phyloP scores from a whole-genome alignment of 768 basidiomycete species.

The Boletus tomentosulus region DNA sequence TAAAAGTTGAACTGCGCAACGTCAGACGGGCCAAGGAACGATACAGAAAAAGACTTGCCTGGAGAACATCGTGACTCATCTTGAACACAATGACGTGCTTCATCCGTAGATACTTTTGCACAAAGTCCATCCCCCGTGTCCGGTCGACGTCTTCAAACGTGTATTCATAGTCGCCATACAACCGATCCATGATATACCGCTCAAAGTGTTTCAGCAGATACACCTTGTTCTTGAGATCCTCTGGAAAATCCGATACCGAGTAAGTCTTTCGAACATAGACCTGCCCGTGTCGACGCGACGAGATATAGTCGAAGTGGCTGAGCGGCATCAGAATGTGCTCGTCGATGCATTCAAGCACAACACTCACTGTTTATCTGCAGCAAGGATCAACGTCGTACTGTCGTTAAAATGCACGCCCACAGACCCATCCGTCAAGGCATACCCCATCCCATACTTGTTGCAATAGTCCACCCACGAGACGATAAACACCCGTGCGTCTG shows the following conservation, averaged over 20 bases:
- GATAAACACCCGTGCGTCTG: conserved; percentile 81
- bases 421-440: conserved; percentile 91
- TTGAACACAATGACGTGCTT: conserved; percentile 97
- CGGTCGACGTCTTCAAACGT: conserved; percentile 66
- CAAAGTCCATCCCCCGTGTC: conserved; percentile 88
- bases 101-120: conserved; percentile 93
- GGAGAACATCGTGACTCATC: conserved; percentile 91
- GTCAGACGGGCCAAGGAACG: not conserved
- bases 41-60: conserved; percentile 51
- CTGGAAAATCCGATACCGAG: conserved; percentile 66
- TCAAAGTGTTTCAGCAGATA: conserved; percentile 94
- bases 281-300: conserved; percentile 59
- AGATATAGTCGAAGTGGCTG: conserved; percentile 89
- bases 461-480: conserved; percentile 99
- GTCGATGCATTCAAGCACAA: not conserved
- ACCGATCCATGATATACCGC: conserved; percentile 86
- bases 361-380: conserved; percentile 80
- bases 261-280: conserved; percentile 71
- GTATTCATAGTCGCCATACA: conserved; percentile 83
- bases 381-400: conserved; percentile 79
- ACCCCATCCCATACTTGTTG: conserved; percentile 99
- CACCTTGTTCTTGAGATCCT: conserved; percentile 84
- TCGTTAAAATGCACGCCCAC: conserved; percentile 98
- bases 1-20: conserved; percentile 88
- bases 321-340: not conserved